Conservation (phyloP, 2,329 filamentous ascomycete species). For the Sporothrix pallida region DNA sequence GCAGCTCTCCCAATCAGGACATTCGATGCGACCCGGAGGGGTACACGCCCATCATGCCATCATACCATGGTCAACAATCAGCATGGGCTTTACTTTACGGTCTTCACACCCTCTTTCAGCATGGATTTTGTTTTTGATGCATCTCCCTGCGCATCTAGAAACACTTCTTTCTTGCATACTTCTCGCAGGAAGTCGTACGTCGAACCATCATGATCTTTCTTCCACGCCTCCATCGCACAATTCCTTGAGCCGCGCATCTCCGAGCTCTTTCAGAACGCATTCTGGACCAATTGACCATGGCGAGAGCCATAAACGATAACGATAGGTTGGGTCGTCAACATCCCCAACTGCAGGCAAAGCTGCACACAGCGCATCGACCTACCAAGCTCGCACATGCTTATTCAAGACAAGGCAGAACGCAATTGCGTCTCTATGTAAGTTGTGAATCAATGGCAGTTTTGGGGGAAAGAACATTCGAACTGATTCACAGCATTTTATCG, state of each 20-base stretch:
- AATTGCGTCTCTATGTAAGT: background rate
- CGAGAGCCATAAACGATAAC: background rate
- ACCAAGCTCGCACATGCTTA: background rate
- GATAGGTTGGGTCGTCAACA: background rate
- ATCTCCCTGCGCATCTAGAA: background rate
- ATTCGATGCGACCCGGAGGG: conserved; percentile 26
- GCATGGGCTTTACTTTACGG: background rate
- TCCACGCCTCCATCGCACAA: background rate
- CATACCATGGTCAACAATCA: background rate
- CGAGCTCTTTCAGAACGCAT: background rate
- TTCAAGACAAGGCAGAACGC: background rate
- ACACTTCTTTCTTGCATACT: background rate
- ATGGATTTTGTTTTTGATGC: background rate
- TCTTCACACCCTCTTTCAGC: conserved; percentile 25
- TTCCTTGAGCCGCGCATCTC: conserved; percentile 26
- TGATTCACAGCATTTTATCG: background rate
- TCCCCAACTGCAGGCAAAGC: background rate
- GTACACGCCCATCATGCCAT: background rate
- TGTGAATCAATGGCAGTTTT: background rate
- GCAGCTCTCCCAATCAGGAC: conserved; percentile 27
- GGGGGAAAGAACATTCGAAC: background rate
- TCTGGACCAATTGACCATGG: background rate
- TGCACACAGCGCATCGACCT: conserved; percentile 7
- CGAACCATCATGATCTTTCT: conserved; percentile 7
- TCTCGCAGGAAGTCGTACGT: background rate